Conservation (phyloP, 129 eudicot genomes). For the Sambucus nigra region DNA sequence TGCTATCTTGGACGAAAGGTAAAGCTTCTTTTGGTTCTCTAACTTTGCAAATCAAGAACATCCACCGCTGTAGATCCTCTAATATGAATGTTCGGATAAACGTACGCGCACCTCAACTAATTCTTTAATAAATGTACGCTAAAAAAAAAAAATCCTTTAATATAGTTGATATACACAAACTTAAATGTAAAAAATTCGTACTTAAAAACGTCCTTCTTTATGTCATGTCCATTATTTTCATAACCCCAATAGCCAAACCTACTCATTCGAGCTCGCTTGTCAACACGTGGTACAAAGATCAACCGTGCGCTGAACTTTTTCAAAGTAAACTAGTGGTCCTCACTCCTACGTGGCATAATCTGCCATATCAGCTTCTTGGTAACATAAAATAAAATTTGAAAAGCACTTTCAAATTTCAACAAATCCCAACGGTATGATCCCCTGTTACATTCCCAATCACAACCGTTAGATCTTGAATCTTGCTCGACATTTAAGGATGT, state of each 20-base stretch:
- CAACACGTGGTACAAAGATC: background rate
- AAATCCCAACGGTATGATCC: slow-evolving; percentile 55
- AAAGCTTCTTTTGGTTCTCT: too few relatives aligned
- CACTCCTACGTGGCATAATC: slow-evolving; percentile 18
- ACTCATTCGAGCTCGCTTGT: too few relatives aligned
- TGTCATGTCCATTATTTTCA: too few relatives aligned
- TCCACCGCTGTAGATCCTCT: too few relatives aligned
- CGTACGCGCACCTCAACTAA: background rate
- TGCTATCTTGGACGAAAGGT: too few relatives aligned
- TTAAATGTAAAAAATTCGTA: too few relatives aligned
- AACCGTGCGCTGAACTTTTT: background rate
- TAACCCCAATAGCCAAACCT: too few relatives aligned
- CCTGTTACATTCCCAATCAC: slow-evolving; percentile 12
- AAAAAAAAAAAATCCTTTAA: too few relatives aligned
- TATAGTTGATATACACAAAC: too few relatives aligned
- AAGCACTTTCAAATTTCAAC: slow-evolving; percentile 37
- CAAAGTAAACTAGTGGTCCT: slow-evolving; percentile 2
- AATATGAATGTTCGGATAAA: background rate
- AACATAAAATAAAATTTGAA: slow-evolving; percentile 6
- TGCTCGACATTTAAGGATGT: slow-evolving; percentile 1
- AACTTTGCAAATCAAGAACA: too few relatives aligned
- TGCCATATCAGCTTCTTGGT: slow-evolving; percentile 27
- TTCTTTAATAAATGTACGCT: background rate
- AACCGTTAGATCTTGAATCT: slow-evolving; percentile 28
- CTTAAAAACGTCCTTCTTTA: too few relatives aligned